Evolutionary conservation across 129 eudicot genomes (phyloP).

Genomic region (carrot (Daucus carota)): DNA sequence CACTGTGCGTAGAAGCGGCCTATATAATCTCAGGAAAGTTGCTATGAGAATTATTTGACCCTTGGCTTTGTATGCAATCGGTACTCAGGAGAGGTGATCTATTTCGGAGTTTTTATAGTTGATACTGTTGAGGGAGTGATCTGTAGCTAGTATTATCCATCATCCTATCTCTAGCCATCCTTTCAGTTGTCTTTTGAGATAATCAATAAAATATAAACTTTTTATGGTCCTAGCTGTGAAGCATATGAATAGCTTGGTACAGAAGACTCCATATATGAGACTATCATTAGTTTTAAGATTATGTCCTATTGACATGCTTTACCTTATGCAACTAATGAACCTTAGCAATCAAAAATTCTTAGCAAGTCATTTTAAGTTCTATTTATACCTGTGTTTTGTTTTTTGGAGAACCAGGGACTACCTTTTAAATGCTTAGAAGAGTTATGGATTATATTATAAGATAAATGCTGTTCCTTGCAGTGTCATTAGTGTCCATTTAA

Average conservation of each 20-base stretch:
- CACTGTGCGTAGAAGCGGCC: background rate
- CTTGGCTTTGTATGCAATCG: background rate
- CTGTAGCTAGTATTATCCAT: background rate
- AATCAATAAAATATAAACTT: background rate
- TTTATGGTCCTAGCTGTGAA: background rate
- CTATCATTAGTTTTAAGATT: background rate
- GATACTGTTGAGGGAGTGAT: background rate
- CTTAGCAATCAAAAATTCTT: background rate
- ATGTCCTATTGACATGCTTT: background rate
- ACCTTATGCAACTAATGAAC: background rate
- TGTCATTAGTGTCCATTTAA: constrained; percentile 80
- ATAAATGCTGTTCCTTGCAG: constrained; percentile 32
- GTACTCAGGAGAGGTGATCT: background rate
- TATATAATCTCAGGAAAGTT: background rate
- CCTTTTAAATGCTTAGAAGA: background rate
- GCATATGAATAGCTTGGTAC: background rate
- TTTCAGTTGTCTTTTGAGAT: background rate
- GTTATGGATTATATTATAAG: background rate
- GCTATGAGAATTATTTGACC: background rate
- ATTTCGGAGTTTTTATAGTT: background rate
- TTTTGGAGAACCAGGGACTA: background rate
- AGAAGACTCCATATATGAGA: background rate
- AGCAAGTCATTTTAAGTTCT: background rate
- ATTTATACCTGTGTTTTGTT: background rate
- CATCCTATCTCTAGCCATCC: background rate